Conservation (phyloP, 495 filamentous ascomycete genomes). For the Neurospora sp. region DNA sequence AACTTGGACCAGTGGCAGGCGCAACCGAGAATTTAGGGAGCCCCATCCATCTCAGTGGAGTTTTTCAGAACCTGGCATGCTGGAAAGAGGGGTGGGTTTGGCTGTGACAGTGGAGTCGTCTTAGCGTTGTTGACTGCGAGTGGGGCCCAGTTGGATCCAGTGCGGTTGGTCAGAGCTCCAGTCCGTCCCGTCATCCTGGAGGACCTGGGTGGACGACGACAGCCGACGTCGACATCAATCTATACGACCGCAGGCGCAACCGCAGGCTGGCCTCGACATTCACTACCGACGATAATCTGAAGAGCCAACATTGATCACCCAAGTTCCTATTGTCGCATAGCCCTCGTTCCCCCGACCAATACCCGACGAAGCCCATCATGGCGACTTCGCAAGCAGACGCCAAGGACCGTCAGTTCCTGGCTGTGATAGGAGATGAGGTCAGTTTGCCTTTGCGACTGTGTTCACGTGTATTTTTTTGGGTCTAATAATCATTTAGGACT, state of each 20-base stretch:
- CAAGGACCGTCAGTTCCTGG: conserved; percentile 91
- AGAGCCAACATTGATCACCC: not conserved
- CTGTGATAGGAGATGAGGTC: conserved; percentile 97
- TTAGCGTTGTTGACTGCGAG: not conserved
- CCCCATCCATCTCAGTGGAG: not conserved
- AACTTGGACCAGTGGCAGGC: not conserved
- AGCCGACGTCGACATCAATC: not conserved
- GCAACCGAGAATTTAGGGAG: not conserved
- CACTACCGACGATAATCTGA: not conserved
- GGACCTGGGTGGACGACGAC: not conserved
- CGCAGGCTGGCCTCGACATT: not conserved
- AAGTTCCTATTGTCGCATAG: not conserved
- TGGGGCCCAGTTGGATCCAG: not conserved
- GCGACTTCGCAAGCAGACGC: conserved; percentile 47
- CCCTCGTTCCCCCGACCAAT: not conserved
- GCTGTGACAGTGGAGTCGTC: not conserved
- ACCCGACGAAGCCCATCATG: conserved; percentile 22
- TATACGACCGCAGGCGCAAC: not conserved
- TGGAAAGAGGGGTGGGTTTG: not conserved
- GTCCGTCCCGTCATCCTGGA: not conserved
- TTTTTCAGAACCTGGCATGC: not conserved
- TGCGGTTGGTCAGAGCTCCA: conserved; percentile 14
- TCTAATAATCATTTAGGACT: conserved; percentile 58
- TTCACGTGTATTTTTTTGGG: not conserved
- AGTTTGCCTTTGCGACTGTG: conserved; percentile 6